These are phyloP conservation scores for Auricularia cornea DNA, from an alignment of 768 basidiomycete genomes.

Conservation along the genomic window DNA sequence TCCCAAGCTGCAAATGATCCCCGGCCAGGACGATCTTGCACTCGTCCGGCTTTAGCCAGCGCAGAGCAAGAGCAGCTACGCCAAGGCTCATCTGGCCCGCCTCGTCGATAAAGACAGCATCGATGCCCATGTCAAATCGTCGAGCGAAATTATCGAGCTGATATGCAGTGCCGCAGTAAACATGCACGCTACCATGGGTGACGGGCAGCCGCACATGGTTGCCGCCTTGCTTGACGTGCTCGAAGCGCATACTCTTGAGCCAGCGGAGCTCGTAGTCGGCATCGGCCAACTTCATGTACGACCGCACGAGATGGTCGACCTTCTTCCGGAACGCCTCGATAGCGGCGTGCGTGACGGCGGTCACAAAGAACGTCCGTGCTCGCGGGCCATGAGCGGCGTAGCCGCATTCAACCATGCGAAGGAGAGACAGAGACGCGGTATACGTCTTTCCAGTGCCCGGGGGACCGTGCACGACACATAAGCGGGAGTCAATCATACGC, in stretches of 20 bases:
- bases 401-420: constrained; percentile 33
- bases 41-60: constrained; percentile 27
- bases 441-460: constrained; percentile 47
- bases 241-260: constrained; percentile 34
- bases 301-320: constrained; percentile 22
- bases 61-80: constrained; percentile 37
- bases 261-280: constrained; percentile 28
- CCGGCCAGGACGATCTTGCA: constrained; percentile 41
- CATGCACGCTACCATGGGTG: background rate
- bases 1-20: constrained; percentile 45
- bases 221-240: constrained; percentile 34
- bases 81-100: constrained; percentile 44
- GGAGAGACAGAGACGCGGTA: constrained; percentile 38
- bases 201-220: constrained; percentile 23
- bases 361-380: constrained; percentile 37
- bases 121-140: constrained; percentile 29
- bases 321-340: constrained; percentile 42
- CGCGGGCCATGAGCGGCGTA: constrained; percentile 24
- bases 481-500: constrained; percentile 34
- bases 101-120: constrained; percentile 41
- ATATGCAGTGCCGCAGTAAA: constrained; percentile 2
- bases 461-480: constrained; percentile 37
- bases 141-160: constrained; percentile 44
- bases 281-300: constrained; percentile 22
- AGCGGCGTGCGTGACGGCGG: constrained; percentile 46